Conservation (phyloP, 2,329 filamentous ascomycete genomes). For the Colletotrichum musicola region DNA sequence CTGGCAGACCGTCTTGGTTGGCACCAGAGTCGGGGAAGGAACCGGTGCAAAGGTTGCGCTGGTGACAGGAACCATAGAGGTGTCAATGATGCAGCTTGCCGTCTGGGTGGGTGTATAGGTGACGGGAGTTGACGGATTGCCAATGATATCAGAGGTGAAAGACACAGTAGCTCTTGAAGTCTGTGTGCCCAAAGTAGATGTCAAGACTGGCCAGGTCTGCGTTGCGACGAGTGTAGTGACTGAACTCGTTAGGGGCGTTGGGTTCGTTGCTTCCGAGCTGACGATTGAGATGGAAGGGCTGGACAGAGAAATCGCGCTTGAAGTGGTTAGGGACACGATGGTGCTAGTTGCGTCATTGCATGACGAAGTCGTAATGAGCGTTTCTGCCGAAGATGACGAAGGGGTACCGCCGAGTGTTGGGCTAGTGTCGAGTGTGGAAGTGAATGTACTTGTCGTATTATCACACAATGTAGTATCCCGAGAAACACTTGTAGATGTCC, state of each 20-base stretch:
- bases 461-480: too few species aligned
- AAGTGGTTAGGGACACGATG: neutral
- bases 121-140: constrained; percentile 34
- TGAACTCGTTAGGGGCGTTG: neutral
- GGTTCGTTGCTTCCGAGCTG: neutral
- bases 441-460: too few species aligned
- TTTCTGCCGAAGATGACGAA: too few species aligned
- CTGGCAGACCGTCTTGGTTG: constrained; percentile 50
- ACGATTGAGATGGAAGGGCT: neutral
- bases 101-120: neutral
- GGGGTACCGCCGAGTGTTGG: too few species aligned
- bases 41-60: constrained; percentile 44
- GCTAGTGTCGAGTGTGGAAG: too few species aligned
- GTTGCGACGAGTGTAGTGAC: too few species aligned
- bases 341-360: too few species aligned
- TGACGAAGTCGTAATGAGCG: too few species aligned
- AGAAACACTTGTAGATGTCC: too few species aligned
- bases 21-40: constrained; percentile 42
- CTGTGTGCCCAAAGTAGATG: neutral
- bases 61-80: constrained; percentile 48
- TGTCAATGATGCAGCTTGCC: constrained; percentile 48
- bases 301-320: neutral
- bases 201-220: neutral
- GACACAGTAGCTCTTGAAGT: neutral
- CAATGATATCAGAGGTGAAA: constrained; percentile 8